Percentiles rank a stretch among this genome's conserved stretches.
These are phyloP conservation scores for Inosperma sp. DNA, from an alignment of 768 basidiomycete genomes.

Conservation along the genomic window DNA sequence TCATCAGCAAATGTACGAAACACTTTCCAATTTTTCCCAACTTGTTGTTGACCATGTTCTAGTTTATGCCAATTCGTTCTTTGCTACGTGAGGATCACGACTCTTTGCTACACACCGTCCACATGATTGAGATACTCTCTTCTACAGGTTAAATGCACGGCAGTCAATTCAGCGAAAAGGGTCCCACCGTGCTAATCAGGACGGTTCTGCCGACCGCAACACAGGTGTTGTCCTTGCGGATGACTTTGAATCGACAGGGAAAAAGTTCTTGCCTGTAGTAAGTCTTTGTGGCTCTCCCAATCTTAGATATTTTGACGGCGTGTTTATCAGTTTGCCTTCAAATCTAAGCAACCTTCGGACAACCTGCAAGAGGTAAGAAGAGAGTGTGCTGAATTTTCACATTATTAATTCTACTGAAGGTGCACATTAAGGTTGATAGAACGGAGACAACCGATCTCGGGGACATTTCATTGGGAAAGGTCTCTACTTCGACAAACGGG, in stretches of 20 bases:
- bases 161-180: constrained; percentile 2
- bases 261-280: neutral
- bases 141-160: constrained; percentile 15
- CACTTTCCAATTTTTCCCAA: neutral
- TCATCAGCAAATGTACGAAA: constrained; percentile 46
- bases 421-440: constrained; percentile 7
- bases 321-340: too few species aligned
- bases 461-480: neutral
- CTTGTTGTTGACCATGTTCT: neutral
- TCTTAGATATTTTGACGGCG: neutral
- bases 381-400: too few species aligned
- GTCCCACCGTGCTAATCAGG: constrained; percentile 4
- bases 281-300: too few species aligned
- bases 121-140: neutral
- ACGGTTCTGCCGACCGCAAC: constrained; percentile 11
- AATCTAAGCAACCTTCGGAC: too few species aligned
- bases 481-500: neutral
- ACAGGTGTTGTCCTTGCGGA: constrained; percentile 13
- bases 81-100: constrained; percentile 38
- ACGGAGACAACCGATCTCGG: constrained; percentile 4
- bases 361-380: too few species aligned
- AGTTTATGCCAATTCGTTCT: constrained; percentile 51
- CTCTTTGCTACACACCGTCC: neutral
- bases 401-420: neutral
- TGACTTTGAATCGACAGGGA: constrained; percentile 1